Conservation (phyloP, 1,284 basidiomycete genomes). For the Termitomyces sp. region DNA sequence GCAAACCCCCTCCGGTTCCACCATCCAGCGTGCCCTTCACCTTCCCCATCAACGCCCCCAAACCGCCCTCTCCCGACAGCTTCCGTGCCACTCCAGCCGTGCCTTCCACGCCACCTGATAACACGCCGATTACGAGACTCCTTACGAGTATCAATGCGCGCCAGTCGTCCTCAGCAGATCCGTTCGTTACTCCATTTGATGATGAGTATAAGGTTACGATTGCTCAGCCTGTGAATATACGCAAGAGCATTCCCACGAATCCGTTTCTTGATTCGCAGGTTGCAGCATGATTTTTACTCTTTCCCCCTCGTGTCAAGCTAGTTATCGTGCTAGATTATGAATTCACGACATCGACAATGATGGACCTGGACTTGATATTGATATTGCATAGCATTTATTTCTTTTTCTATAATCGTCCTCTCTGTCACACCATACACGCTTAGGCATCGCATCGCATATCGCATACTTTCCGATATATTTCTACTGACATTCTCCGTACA, state of each 20-base stretch:
- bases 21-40: conserved; percentile 15
- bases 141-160: conserved; percentile 43
- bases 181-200: conserved; percentile 76
- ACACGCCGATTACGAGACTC: conserved; percentile 39
- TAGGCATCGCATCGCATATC: neutral
- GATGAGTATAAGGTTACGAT: conserved; percentile 49
- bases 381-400: neutral
- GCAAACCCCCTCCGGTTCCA: conserved; percentile 14
- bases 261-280: conserved; percentile 26
- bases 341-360: neutral
- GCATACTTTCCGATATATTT: neutral
- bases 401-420: neutral
- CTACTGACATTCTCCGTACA: neutral
- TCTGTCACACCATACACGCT: neutral
- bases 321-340: neutral
- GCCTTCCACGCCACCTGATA: conserved; percentile 16
- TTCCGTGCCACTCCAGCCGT: conserved; percentile 18
- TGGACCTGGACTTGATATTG: neutral
- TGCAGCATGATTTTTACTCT: neutral
- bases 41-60: neutral
- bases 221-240: conserved; percentile 23
- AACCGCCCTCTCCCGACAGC: conserved; percentile 13
- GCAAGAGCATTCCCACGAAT: conserved; percentile 40
- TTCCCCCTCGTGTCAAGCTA: neutral
- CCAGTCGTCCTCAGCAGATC: conserved; percentile 32